These are phyloP conservation scores for Aureobasidium subglaciale DNA, from an alignment of 2,329 filamentous ascomycete genomes.

Conservation along the genomic window DNA sequence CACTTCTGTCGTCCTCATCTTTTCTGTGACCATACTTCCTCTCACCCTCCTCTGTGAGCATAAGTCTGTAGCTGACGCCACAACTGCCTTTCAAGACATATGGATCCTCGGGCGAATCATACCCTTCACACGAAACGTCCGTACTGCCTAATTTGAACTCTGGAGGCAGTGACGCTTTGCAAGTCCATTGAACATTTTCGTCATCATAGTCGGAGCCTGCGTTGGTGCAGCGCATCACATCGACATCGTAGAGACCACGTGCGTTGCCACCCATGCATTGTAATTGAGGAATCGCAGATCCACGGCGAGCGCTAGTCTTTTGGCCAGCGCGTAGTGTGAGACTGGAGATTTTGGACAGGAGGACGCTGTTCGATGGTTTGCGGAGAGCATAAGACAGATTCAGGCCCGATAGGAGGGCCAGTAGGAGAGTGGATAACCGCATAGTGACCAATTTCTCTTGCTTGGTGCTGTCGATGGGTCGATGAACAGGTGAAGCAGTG, in stretches of 20 bases:
- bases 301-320: conserved; percentile 68
- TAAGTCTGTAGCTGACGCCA: conserved; percentile 79
- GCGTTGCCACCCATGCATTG: conserved; percentile 62
- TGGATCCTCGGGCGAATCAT: conserved; percentile 65
- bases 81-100: conserved; percentile 90
- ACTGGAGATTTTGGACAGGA: conserved; percentile 62
- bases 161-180: conserved; percentile 56
- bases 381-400: background rate
- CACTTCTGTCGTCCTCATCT: conserved; percentile 11
- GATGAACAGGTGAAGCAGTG: background rate
- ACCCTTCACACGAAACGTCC: conserved; percentile 90
- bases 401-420: conserved; percentile 18
- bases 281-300: conserved; percentile 65
- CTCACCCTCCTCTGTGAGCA: conserved; percentile 71
- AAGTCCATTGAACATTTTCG: conserved; percentile 88
- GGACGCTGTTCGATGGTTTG: conserved; percentile 41
- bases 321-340: conserved; percentile 67
- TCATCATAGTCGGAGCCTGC: conserved; percentile 69
- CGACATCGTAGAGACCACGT: conserved; percentile 60
- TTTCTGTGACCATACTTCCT: conserved; percentile 54
- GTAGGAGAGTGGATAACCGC: conserved; percentile 5
- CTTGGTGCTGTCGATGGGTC: background rate
- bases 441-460: background rate
- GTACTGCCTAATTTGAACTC: conserved; percentile 73
- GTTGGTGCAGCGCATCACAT: conserved; percentile 86